phyloP scores from a whole-genome alignment of 2,329 filamentous ascomycete species.

The Aspergillus sp. region DNA sequence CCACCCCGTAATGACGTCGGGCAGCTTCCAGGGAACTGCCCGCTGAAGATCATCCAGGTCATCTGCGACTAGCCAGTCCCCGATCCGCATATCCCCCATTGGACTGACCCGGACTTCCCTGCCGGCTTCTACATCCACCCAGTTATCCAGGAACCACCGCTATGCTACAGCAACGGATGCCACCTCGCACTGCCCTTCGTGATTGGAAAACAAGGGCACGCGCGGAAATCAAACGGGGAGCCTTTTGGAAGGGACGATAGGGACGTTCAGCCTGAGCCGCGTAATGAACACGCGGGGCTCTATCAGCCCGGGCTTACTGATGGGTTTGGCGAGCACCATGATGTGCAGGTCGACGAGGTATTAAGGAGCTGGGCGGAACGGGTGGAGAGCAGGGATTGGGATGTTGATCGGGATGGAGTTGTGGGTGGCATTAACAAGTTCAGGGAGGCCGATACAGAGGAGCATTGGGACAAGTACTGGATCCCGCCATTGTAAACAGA shows the following conservation, averaged over 20 bases:
- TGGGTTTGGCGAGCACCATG: slow-evolving; percentile 8
- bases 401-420: slow-evolving; percentile 24
- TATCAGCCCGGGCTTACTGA: slow-evolving; percentile 12
- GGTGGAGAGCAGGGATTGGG: slow-evolving; percentile 27
- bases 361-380: slow-evolving; percentile 24
- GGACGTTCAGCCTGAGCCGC: slow-evolving; percentile 7
- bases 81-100: not conserved
- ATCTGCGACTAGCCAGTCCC: not conserved
- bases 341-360: slow-evolving; percentile 24
- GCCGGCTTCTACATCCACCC: slow-evolving; percentile 17
- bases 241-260: slow-evolving; percentile 6
- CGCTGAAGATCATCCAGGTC: not conserved
- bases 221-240: slow-evolving; percentile 17
- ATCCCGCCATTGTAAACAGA: slow-evolving; percentile 2
- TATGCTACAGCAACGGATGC: slow-evolving; percentile 15
- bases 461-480: slow-evolving; percentile 23
- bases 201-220: slow-evolving; percentile 11
- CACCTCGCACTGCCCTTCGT: slow-evolving; percentile 16
- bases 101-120: not conserved
- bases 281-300: slow-evolving; percentile 6
- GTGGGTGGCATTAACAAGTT: slow-evolving; percentile 30
- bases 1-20: not conserved
- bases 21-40: not conserved
- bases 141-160: not conserved
- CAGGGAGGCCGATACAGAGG: slow-evolving; percentile 27